Evolutionary conservation across 2,329 filamentous ascomycete genomes (phyloP).

Genomic region (Aspergillus brasiliensis): DNA sequence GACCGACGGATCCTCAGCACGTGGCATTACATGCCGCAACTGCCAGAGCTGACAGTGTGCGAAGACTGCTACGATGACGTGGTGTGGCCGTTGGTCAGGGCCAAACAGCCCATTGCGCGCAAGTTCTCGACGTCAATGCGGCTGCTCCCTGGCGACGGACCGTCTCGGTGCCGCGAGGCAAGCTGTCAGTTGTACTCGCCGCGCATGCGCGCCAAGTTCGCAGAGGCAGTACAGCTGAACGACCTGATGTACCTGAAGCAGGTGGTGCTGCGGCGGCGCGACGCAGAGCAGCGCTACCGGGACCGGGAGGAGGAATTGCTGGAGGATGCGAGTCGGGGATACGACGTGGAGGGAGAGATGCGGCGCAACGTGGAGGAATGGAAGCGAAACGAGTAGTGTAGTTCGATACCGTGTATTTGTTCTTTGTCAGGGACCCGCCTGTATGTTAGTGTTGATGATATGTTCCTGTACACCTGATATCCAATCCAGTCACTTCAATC

Average conservation of each 20-base stretch:
- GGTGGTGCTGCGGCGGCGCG: conserved; percentile 58
- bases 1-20: conserved; percentile 64
- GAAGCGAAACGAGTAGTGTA: conserved; percentile 55
- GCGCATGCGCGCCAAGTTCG: conserved; percentile 75
- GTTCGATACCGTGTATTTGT: conserved; percentile 4
- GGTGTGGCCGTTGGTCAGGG: conserved; percentile 67
- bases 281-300: conserved; percentile 62
- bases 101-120: conserved; percentile 59
- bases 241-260: conserved; percentile 69
- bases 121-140: conserved; percentile 67
- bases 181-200: conserved; percentile 79
- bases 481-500: background rate
- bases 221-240: conserved; percentile 64
- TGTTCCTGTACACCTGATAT: conserved; percentile 4
- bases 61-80: conserved; percentile 82
- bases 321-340: conserved; percentile 61
- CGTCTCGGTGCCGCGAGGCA: conserved; percentile 37
- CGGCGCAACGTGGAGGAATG: conserved; percentile 54
- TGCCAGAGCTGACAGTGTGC: conserved; percentile 81
- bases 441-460: conserved; percentile 7
- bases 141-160: conserved; percentile 55
- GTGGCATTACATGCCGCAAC: conserved; percentile 77
- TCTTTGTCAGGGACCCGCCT: conserved; percentile 8
- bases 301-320: conserved; percentile 57
- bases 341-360: conserved; percentile 52